Base-by-base conservation (phyloP, 305 asterid genomes). In the Fraxinus baroniana region DNA sequence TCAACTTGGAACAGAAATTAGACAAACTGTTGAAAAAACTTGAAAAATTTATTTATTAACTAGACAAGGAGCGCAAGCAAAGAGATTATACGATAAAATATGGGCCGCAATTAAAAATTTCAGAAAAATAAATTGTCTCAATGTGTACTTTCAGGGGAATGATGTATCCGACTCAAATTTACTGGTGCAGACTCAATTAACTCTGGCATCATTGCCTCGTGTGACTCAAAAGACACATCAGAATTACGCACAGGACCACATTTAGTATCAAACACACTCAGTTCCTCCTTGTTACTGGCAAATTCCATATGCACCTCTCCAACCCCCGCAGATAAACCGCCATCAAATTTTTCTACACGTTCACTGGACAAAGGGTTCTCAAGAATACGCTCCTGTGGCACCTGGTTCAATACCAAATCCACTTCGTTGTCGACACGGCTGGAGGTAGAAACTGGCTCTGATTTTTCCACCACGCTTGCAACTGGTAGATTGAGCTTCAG, bases 91-190 rank as follows among this genome's bases (percentile, higher is more conserved):
- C 79, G 60, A 73, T 22, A 84, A 76, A 52, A 89, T 75, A 39
- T 79, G 82, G 72, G 83, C 87, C 83, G 20, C 94, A 92, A 86
- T 86, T 81, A 83, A 91, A 90, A 89, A 90, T 81, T 82, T 76
- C 73, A 84, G 35, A 10, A 87, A 91, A 87, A 88, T 84, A 88
- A 93, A 95, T 87, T 79, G 97, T 93, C 92, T 95, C 93, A 95
- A 94, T 90, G 97, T 95, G 97, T 94, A 94, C 90, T 95, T 93
- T 95, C 95, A 90, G 97, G 96, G 89, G 97, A 95, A 95, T 92
- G 97, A 88, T 95, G 99, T 95, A 95, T 95, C 98, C 98, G 94
- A 91, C 97, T 93, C 88, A 93, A 88, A 89, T 90, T 90, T 88
- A 92, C 90, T 80, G 94, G 90, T 89, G 82, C 94, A 83, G 94